Base-by-base conservation (phyloP, 2,329 filamentous ascomycete species). In the Grosmannia clavigera region DNA sequence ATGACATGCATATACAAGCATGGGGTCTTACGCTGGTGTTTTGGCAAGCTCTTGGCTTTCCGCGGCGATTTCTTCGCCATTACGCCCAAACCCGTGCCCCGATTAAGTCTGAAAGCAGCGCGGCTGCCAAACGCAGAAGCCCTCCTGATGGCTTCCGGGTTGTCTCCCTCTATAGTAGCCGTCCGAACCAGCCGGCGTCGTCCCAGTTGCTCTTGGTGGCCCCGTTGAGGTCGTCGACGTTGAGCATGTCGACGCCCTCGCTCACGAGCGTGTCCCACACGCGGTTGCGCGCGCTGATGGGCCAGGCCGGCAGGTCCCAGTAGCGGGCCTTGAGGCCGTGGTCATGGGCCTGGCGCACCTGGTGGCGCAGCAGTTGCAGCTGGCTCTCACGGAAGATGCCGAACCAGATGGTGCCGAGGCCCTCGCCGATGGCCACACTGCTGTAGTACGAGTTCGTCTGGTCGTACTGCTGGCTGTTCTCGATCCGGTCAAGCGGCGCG, bases 401-500 rank as follows among this genome's bases (percentile, higher is more conserved):
- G 35, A 68, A 68, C 76, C 77, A 67, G 68, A 75, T 74, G 69
- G 77, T 54, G 2, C 83, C 86, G 16, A 89, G 74, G 1, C 77
- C 69, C 3, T 70, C 67, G 22, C 70, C 71, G 67, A 88, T 85
- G 19, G 80, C 78, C 3, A 78, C 76, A 55, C 81, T 85, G 22
- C 85, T 83, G 69, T 88, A 89, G 71, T 83, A 85, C 3, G 83
- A 86, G 68, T 87, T 89, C 22, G 72, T 71, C 1, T 66, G 61
- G 66, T 76, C 75, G 70, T 79, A 86, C 0, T 48, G 46, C 12
- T 65, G 66, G 10, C 22, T 22, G 22, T 63, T 61, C 1, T 68
- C 62, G 3, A 77, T 67, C 67, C 72, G 67, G 60, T 75, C 70
- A 0, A 88, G 74, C 0, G 84, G 84, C 0, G 85, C 85, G 65